Evolutionary conservation across 306 rosid genomes (phyloP), one percentile per base, ranked within the genome.

Genomic region (Lathyrus oleraceus): DNA sequence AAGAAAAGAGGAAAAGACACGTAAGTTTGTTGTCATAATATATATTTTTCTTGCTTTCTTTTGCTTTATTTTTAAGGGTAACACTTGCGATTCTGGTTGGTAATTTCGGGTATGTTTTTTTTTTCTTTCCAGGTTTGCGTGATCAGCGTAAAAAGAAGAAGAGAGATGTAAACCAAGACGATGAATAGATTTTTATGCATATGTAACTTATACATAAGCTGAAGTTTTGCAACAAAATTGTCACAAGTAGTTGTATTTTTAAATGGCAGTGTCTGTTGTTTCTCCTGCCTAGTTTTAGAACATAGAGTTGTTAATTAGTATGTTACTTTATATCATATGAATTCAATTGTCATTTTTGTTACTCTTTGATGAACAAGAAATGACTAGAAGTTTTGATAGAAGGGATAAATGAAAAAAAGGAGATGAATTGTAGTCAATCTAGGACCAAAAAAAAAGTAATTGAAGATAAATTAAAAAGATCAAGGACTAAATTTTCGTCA

Each of bases 1-100:
- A 83, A 85, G 90, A 77, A 94, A 88, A 80, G 85, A 83, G 25
- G 96, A 94, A 85, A 90, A 94, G 76, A 90, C 65, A 78, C 85
- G 98, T 90, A 87, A 28, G 30, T 25, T 64, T 74, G 45, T 12
- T 6, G 3, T 45, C 64, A 19, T 39, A 28, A 23, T n/a, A 13
- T 36, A 10, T 21, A 10, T 0, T 17, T 72, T 67, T 48, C 60
- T 32, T 23, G 61, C 12, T 60, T 9, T 5, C 13, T 69, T 25
- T 10, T 25, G 7, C 8, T 20, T 65, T 54, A n/a, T 38, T 53
- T 19, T 0, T 1, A 11, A 15, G 25, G 16, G 10, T 15, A 71
- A 40, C 8, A 1, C 14, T 42, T 59, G 61, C 39, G 11, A 60
- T 77, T 65, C 45, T 36, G 48, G 47, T 42, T 23, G 14, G 5